phyloP scores from a whole-genome alignment of 2,329 filamentous ascomycete species.

The Diaporthe sp. region DNA sequence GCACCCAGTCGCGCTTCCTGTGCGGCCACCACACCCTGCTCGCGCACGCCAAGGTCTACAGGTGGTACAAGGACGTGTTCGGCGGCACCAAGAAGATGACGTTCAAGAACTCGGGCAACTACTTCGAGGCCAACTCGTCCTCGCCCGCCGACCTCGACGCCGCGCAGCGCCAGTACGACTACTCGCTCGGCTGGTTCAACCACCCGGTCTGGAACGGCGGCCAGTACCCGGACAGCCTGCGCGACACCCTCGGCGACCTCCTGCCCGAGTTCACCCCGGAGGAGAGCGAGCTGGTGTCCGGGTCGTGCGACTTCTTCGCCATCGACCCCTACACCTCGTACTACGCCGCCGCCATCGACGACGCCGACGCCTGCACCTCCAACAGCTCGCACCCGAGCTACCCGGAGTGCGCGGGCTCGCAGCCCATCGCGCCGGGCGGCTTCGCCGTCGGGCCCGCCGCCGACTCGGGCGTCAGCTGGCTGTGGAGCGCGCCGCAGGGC shows the following conservation, averaged over 20 bases:
- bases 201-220: constrained; percentile 31
- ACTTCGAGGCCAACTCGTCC: constrained; percentile 26
- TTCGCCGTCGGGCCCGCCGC: constrained; percentile 20
- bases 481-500: constrained; percentile 21
- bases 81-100: constrained; percentile 34
- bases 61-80: constrained; percentile 35
- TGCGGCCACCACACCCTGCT: constrained; percentile 36
- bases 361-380: constrained; percentile 9
- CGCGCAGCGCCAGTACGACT: constrained; percentile 29
- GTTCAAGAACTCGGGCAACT: constrained; percentile 34
- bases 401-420: constrained; percentile 22
- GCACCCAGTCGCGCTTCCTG: constrained; percentile 28
- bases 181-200: constrained; percentile 33
- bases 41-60: constrained; percentile 30
- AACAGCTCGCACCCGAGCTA: constrained; percentile 15
- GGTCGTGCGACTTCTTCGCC: constrained; percentile 35
- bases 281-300: constrained; percentile 15
- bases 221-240: constrained; percentile 30
- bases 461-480: constrained; percentile 27
- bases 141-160: constrained; percentile 21
- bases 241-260: constrained; percentile 28
- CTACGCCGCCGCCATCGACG: constrained; percentile 19
- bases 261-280: constrained; percentile 27
- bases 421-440: constrained; percentile 3
- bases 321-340: constrained; percentile 34